Base-by-base conservation (phyloP, 306 rosid species). In the Neltuma alba region DNA sequence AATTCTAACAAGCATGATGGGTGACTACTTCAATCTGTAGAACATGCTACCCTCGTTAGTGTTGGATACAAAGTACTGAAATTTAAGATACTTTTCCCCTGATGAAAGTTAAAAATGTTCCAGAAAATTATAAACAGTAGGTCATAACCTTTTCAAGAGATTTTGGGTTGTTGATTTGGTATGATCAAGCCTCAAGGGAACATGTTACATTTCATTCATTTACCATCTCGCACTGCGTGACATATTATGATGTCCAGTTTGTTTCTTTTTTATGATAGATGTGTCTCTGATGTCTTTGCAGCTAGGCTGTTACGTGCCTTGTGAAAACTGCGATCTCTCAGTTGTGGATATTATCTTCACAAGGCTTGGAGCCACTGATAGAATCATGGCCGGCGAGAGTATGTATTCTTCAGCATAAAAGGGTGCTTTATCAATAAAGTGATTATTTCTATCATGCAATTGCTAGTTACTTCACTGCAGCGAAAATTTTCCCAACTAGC, bases 341-440 rank as follows among this genome's bases (percentile, higher is more conserved):
- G 90, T 87, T 34, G 99, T 86, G 85, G 99, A 94, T 88, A 85
- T 86, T 75, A 85, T 94, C 87, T 94, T 92, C 87, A 94, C 99
- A 14, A 88, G 99, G 60, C 99, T 94, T 80, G 99, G 99, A 68
- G 97, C 97, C 52, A 92, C 93, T n/a, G 99, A 94, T 77, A 92
- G 97, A 82, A 94, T 94, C 85, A 91, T 94, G 99, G 75, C 97
- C 16, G 99, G 99, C 83, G 99, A 94, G 92, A 94, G 99, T 94
- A 86, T 89, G 97, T 87, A 60, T 36, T 48, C 78, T 44, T 55
- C 30, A 70, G 44, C 84, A 58, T 25, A 62, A 36, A 54, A 74
- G 34, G 60, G 41, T 31, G 30, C 57, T 74, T 30, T 28, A 36
- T 50, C 31, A n/a, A 28, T 55, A 34, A 74, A 37, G 66, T 74